A percentile compares a stretch with the other conserved stretches of the same genome.
phyloP scores from a whole-genome alignment of 2,329 filamentous ascomycete genomes.

The Plectosphaerella plurivora region DNA sequence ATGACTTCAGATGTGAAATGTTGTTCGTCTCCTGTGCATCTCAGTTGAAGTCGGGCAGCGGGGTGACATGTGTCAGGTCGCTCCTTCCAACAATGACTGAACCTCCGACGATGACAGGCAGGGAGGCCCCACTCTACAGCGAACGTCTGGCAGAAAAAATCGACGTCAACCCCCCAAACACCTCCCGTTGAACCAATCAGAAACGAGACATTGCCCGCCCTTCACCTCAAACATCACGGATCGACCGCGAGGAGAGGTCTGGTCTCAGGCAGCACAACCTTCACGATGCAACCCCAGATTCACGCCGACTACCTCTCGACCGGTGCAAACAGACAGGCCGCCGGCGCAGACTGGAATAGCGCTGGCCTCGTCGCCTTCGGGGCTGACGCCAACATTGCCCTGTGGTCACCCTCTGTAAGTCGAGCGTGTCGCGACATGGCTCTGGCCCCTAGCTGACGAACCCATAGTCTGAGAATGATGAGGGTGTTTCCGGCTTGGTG shows the following conservation, averaged over 20 bases:
- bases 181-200: conserved; percentile 25
- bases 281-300: conserved; percentile 19
- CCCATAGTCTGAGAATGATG: conserved; percentile 7
- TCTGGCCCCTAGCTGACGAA: neutral
- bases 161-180: conserved; percentile 10
- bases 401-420: conserved; percentile 65
- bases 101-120: neutral
- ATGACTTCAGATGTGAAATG: neutral
- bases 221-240: conserved; percentile 1
- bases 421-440: neutral
- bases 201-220: conserved; percentile 17
- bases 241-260: neutral
- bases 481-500: conserved; percentile 64
- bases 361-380: conserved; percentile 79
- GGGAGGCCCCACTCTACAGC: neutral
- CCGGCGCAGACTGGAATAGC: conserved; percentile 82
- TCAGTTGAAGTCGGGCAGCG: conserved; percentile 2
- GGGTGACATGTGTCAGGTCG: no score
- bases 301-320: conserved; percentile 59
- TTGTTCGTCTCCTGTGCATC: neutral
- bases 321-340: conserved; percentile 86
- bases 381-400: conserved; percentile 78
- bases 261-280: neutral
- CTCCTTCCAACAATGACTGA: no score
- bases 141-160: conserved; percentile 7